Conservation (phyloP, 768 basidiomycete species). For the Gyrodon lividus region DNA sequence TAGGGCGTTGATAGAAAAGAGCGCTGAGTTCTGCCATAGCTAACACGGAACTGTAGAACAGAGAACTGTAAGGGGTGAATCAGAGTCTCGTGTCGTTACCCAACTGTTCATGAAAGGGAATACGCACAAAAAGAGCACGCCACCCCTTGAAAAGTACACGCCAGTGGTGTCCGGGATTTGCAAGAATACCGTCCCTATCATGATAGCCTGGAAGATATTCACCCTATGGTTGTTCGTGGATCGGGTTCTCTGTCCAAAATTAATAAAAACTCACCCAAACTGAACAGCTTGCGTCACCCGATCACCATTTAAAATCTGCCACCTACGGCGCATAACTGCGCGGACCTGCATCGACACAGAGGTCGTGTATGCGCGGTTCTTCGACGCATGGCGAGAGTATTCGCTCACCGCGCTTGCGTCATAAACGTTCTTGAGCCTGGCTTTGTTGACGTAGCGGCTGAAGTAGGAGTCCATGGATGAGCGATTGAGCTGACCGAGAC, state of each 20-base stretch:
- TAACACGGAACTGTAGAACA: conserved; percentile 50
- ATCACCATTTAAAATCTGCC: conserved; percentile 46
- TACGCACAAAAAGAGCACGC: conserved; percentile 72
- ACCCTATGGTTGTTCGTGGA: conserved; percentile 33
- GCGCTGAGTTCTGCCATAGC: conserved; percentile 54
- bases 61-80: conserved; percentile 35
- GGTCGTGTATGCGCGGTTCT: conserved; percentile 43
- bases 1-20: conserved; percentile 43
- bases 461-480: conserved; percentile 48
- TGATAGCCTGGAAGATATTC: conserved; percentile 16
- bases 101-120: too few relatives aligned
- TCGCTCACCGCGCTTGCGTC: conserved; percentile 48
- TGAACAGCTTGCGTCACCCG: conserved; percentile 34
- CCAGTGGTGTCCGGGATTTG: conserved; percentile 34
- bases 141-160: conserved; percentile 56
- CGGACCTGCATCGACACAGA: conserved; percentile 45
- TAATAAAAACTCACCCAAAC: conserved; percentile 28
- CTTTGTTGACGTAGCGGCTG: conserved; percentile 42
- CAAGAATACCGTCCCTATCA: conserved; percentile 42
- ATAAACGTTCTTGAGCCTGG: conserved; percentile 43
- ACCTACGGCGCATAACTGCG: conserved; percentile 44
- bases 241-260: conserved; percentile 4
- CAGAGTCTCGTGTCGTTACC: too few relatives aligned
- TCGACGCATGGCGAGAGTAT: conserved; percentile 45
- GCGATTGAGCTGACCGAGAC: conserved; percentile 40